phyloP scores from a whole-genome alignment of 2,329 filamentous ascomycete genomes.

The Cordyceps cateniannulata region DNA sequence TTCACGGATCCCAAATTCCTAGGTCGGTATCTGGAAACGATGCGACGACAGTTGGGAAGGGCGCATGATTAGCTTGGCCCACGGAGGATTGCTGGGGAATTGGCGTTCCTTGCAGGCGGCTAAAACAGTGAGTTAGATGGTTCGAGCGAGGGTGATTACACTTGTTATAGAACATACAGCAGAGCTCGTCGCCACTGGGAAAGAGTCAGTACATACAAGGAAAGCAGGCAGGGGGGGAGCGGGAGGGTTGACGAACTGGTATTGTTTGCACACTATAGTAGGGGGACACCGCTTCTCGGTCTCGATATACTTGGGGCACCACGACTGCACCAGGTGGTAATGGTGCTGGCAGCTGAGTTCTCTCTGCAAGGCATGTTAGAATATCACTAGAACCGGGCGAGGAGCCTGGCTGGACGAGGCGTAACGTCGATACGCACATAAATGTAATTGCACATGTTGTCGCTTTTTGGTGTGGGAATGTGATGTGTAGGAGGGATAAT shows the following conservation, averaged over 20 bases:
- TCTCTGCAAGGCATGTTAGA: constrained; percentile 29
- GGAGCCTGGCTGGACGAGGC: background rate
- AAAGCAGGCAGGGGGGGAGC: background rate
- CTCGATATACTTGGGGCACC: constrained; percentile 39
- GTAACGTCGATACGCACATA: constrained; percentile 28
- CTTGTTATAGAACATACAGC: constrained; percentile 28
- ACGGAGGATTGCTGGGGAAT: constrained; percentile 31
- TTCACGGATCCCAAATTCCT: constrained; percentile 8
- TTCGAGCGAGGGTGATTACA: constrained; percentile 16
- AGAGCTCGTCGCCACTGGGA: constrained; percentile 37
- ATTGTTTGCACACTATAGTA: constrained; percentile 39
- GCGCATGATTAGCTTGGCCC: constrained; percentile 32
- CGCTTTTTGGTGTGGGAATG: constrained; percentile 1
- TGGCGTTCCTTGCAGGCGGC: constrained; percentile 34
- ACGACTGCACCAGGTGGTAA: constrained; percentile 42
- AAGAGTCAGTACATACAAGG: constrained; percentile 19
- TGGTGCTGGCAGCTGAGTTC: constrained; percentile 46
- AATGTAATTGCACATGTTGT: constrained; percentile 45
- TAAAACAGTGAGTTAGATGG: constrained; percentile 15
- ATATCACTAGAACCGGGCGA: background rate
- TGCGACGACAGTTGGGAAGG: constrained; percentile 22
- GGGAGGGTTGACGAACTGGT: constrained; percentile 29
- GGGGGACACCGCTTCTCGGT: constrained; percentile 37
- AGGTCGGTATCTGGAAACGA: constrained; percentile 15
- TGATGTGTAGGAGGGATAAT: background rate